Percentiles rank a stretch among this genome's conserved stretches.
Conservation (phyloP, 2,329 filamentous ascomycete species). For the Monosporascus sp. region DNA sequence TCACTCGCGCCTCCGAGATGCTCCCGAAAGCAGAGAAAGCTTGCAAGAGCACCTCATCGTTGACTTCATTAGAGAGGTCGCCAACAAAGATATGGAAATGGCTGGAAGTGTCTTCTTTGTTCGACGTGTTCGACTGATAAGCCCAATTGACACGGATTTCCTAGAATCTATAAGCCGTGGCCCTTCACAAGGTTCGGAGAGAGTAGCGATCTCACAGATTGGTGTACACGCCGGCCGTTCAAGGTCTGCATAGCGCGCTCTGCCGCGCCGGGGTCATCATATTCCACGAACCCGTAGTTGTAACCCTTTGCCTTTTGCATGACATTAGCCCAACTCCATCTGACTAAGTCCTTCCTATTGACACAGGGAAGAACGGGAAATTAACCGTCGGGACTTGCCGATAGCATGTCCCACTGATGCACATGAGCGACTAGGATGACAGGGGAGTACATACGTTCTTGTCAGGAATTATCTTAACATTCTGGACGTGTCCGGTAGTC, state of each 20-base stretch:
- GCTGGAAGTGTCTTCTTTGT: conserved; percentile 95
- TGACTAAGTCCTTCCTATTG: neutral
- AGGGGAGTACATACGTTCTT: conserved; percentile 77
- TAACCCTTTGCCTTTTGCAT: conserved; percentile 77
- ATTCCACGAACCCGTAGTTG: conserved; percentile 99
- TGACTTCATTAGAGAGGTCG: conserved; percentile 96
- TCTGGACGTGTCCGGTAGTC: conserved; percentile 96
- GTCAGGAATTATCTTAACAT: conserved; percentile 98
- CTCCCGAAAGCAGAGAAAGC: conserved; percentile 94
- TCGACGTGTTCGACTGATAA: conserved; percentile 90
- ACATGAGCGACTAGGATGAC: neutral
- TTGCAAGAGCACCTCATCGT: conserved; percentile 88
- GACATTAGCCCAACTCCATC: neutral
- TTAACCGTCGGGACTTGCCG: conserved; percentile 6
- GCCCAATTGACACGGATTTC: conserved; percentile 99
- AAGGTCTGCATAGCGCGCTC: conserved; percentile 96
- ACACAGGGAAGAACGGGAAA: no score
- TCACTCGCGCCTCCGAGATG: conserved; percentile 95
- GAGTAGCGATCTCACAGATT: conserved; percentile 62
- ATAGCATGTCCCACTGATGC: neutral
- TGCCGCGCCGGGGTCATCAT: conserved; percentile 93
- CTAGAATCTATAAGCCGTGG: conserved; percentile 39
- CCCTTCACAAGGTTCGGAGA: neutral
- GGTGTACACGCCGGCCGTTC: conserved; percentile 91
- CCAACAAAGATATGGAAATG: conserved; percentile 99